Conservation (phyloP, 2,329 filamentous ascomycete genomes). For the Sarocladium kiliense region DNA sequence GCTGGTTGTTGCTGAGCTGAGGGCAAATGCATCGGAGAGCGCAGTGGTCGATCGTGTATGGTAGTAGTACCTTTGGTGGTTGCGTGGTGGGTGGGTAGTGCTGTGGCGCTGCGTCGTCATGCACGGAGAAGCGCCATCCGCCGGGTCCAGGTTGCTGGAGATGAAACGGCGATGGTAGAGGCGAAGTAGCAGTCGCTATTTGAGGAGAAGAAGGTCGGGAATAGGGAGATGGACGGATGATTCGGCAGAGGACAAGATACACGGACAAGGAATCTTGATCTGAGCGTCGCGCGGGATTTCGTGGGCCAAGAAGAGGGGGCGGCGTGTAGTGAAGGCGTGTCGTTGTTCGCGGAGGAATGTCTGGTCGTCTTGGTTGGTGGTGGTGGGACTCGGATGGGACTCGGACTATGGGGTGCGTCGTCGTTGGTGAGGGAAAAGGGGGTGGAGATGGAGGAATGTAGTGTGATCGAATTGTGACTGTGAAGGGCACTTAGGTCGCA, state of each 20-base stretch:
- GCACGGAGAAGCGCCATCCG: not conserved
- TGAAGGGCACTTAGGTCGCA: too few relatives aligned
- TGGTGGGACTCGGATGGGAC: not conserved
- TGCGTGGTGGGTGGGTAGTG: not conserved
- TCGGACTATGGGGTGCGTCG: not conserved
- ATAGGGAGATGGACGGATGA: not conserved
- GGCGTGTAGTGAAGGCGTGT: not conserved
- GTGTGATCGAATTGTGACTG: not conserved
- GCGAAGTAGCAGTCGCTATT: not conserved
- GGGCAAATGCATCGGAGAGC: not conserved
- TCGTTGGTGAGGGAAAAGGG: not conserved
- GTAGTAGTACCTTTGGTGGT: not conserved
- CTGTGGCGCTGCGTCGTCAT: constrained; percentile 3
- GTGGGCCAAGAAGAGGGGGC: constrained; percentile 7
- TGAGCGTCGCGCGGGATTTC: not conserved
- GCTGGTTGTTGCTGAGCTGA: not conserved
- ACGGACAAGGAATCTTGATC: not conserved
- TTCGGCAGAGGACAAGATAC: not conserved
- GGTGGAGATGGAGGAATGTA: not conserved
- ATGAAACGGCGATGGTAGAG: not conserved
- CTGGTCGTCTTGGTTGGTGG: not conserved
- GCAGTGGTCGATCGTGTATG: not conserved
- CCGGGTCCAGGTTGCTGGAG: not conserved
- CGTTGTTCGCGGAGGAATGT: not conserved
- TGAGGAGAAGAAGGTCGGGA: not conserved